Evolutionary conservation across 345 rosid genomes (phyloP).

Genomic region (Balakata baccata): DNA sequence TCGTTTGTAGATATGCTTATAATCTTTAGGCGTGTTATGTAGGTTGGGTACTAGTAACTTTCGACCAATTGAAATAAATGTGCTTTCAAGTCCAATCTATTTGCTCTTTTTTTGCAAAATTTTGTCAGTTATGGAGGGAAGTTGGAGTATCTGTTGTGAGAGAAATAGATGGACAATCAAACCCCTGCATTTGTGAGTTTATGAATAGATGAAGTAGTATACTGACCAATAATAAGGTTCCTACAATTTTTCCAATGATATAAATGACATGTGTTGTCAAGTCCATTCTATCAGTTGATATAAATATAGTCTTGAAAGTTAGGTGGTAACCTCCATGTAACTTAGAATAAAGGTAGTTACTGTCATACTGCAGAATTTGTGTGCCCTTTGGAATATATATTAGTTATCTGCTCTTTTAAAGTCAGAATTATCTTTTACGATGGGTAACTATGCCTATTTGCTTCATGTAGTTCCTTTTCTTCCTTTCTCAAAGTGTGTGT

Average conservation of each 20-base stretch:
- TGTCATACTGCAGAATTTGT: not conserved
- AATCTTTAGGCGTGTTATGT: not conserved
- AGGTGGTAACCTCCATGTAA: not conserved
- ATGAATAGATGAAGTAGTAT: constrained; percentile 7
- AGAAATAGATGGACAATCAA: not conserved
- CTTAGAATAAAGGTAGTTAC: not conserved
- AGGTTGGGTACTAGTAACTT: not conserved
- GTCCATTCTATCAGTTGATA: not conserved
- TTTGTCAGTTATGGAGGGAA: not conserved
- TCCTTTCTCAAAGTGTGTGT: not conserved
- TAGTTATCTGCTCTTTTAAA: not conserved
- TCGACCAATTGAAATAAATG: not conserved
- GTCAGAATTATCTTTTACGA: not conserved
- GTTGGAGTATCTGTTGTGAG: not conserved
- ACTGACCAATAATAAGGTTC: not conserved
- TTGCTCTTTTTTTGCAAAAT: not conserved
- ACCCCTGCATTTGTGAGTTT: not conserved
- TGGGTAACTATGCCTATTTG: not conserved
- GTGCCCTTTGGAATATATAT: not conserved
- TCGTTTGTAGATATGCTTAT: not conserved
- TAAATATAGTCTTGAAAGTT: too few species aligned
- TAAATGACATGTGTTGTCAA: not conserved
- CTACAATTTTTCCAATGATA: not conserved
- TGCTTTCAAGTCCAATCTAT: not conserved
- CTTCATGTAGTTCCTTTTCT: not conserved